A percentile compares a stretch with the other conserved stretches of the same genome.
These are phyloP conservation scores for Aspergillus glaucus DNA, from an alignment of 2,329 filamentous ascomycete species.

Conservation along the genomic window DNA sequence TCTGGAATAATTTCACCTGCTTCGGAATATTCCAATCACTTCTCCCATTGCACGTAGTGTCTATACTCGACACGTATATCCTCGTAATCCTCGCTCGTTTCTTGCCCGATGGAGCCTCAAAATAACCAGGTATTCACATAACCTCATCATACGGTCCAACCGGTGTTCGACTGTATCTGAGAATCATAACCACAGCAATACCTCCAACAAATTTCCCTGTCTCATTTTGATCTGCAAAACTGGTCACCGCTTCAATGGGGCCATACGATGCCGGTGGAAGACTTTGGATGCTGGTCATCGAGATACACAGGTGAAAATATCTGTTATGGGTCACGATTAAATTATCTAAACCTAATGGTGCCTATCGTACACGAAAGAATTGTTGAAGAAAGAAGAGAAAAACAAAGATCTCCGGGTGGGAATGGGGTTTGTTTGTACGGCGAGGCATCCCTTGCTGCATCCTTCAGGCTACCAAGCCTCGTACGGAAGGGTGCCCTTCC, in stretches of 20 bases:
- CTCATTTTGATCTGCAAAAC: not conserved
- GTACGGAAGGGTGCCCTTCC: too few species aligned
- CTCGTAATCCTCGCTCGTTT: not conserved
- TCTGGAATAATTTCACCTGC: not conserved
- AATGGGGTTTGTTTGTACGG: too few species aligned
- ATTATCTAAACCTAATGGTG: too few species aligned
- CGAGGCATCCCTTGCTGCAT: too few species aligned
- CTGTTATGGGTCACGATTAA: too few species aligned
- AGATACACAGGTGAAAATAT: too few species aligned
- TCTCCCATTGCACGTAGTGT: not conserved
- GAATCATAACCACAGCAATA: not conserved
- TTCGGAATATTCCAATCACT: slow-evolving; percentile 1
- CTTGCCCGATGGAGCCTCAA: not conserved
- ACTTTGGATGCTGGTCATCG: not conserved
- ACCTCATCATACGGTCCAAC: not conserved
- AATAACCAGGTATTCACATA: not conserved
- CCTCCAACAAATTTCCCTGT: not conserved
- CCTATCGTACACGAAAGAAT: too few species aligned
- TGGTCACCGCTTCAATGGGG: not conserved
- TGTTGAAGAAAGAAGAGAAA: too few species aligned
- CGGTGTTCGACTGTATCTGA: not conserved
- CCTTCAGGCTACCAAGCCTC: too few species aligned
- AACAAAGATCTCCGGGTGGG: too few species aligned
- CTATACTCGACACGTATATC: not conserved
- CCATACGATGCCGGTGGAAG: not conserved